phyloP scores from a whole-genome alignment of 345 rosid genomes.

The Euphorbia pulcherrima region DNA sequence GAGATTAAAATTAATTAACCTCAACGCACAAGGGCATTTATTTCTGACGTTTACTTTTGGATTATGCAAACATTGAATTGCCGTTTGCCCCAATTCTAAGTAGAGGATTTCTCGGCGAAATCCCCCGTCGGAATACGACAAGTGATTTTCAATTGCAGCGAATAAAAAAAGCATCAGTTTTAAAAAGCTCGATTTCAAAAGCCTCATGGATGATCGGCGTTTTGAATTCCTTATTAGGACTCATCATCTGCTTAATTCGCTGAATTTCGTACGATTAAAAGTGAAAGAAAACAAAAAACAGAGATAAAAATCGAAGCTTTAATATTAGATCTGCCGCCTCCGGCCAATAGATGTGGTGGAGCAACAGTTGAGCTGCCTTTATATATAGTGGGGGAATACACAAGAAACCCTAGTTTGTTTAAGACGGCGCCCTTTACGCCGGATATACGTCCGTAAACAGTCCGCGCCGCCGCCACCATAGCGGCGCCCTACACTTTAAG shows the following conservation, averaged over 20 bases:
- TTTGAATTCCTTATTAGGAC: slow-evolving; percentile 2
- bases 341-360: too few species aligned
- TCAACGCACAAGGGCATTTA: slow-evolving; percentile 22
- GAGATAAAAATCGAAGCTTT: too few species aligned
- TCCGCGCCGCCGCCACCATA: too few species aligned
- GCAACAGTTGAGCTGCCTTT: too few species aligned
- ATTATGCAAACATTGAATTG: slow-evolving; percentile 32
- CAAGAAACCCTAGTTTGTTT: too few species aligned
- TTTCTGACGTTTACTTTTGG: slow-evolving; percentile 37
- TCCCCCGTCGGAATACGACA: background rate
- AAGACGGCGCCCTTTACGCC: too few species aligned
- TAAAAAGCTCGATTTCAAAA: slow-evolving; percentile 61
- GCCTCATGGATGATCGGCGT: slow-evolving; percentile 35
- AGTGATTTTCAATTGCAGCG: too few species aligned
- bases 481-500: too few species aligned
- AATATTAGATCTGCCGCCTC: too few species aligned
- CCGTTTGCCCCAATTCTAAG: background rate
- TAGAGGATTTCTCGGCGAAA: background rate
- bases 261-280: background rate
- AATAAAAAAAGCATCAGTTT: slow-evolving; percentile 45
- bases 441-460: too few species aligned
- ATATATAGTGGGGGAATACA: too few species aligned
- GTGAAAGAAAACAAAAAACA: too few species aligned
- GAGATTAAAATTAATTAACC: background rate
- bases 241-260: slow-evolving; percentile 51